Base-by-base conservation (phyloP, 106 monocot genomes). In the Triglochin maritima region DNA sequence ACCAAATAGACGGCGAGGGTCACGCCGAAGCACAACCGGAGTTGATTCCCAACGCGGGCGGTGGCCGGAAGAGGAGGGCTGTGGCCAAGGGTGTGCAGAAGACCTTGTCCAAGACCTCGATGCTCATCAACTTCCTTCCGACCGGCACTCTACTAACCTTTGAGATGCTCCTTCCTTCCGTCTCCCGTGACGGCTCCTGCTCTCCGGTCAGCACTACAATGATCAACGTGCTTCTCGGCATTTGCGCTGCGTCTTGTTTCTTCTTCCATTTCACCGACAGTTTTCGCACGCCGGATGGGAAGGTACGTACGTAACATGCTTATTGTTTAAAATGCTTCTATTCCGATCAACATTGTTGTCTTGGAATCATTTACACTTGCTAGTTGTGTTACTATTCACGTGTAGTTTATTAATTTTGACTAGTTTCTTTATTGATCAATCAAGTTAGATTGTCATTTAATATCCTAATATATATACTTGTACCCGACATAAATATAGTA, bases 251-350 rank as follows among this genome's bases (percentile, higher is more conserved):
- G 29, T 87, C 85, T 47, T 96, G 95, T 85, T 90, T 90, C 87
- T 78, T 96, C 81, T 96, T 96, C 87, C 90, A 96, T 80, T 95
- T 95, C 95, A 95, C 90, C 69, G 95, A 95, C 83, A 87, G 85
- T 69, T 95, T 95, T 76, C 82, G 79, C 6, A 70, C 67, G 1
- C 65, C 87, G 5, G 85, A 95, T 69, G 95, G 90, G 2, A 87
- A 68, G 59, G 46, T 63, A 63, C n/a, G 45, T 46, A 41, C 12
- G 29, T 29, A 53, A 12, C 12, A 53, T 9, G 57, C 57, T 57
- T 57, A 57, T 57, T 57, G 17, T 57, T 5, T 16, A 6, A 14
- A 12, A 53, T 53, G 12, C 12, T 2, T 53, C 10, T 53, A 12
- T 3, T 2, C 10, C 10, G 53, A 53, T 53, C 10, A 53, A 29